Evolutionary conservation across 345 rosid species (phyloP), one percentile per base, ranked within the genome.

Genomic region (Balakata baccata): DNA sequence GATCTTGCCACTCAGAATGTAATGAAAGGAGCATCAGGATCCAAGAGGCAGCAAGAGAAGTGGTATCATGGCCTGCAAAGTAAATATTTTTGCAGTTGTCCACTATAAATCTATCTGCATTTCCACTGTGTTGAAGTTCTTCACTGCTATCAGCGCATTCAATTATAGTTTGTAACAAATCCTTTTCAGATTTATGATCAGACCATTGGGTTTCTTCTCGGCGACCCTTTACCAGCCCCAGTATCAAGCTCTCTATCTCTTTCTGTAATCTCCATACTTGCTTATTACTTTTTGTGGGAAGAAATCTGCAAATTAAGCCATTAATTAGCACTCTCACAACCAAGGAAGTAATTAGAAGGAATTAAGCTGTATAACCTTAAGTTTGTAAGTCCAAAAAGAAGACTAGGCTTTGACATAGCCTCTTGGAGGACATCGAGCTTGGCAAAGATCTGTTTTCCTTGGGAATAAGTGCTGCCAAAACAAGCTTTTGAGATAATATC

Each of bases 21-120:
- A 65, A 25, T 20, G 85, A 81, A 52, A 81, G 78, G 14, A 79
- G 76, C 87, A 84, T 71, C 71, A 79, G 52, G n/a, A 60, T 52
- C 87, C 87, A 79, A 18, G 87, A 73, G 23, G 79, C 75, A 7
- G 83, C 20, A 5, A 72, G 51, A 22, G 81, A 75, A 14, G 81
- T 79, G 11, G 81, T 72, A 63, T 76, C 85, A 3, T 79, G 63
- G 56, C 87, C 87, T 51, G 85, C 85, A 3, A 81, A 77, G 69
- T 81, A 79, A 7, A 84, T 81, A 70, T 79, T 81, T 59, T 79
- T 79, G 80, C 84, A 81, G 1, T 34, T 81, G 77, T 80, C 86
- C 11, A 78, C 75, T 2, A 84, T 2, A 53, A 73, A 76, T 1
- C 77, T 34, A 17, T 83, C 68, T 34, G 54, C 7, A 58, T 12